A percentile compares a stretch with the other conserved stretches of the same genome.
phyloP scores from a whole-genome alignment of 345 rosid genomes.

The Eucalyptus erythrocorys region DNA sequence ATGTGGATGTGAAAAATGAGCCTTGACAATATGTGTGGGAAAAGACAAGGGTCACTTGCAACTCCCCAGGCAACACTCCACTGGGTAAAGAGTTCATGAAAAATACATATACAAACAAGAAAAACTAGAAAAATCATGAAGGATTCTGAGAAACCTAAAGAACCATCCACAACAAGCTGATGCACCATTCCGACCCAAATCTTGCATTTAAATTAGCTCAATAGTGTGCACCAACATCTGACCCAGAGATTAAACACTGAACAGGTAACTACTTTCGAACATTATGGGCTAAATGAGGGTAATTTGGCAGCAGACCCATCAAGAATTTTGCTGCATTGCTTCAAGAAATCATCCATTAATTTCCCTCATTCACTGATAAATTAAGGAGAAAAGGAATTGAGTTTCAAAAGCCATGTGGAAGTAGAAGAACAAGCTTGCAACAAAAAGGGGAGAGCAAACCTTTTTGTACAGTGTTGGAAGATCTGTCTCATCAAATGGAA shows the following conservation, averaged over 20 bases:
- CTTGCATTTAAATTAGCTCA: neutral
- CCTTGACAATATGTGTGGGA: neutral
- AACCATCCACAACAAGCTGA: neutral
- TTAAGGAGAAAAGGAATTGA: neutral
- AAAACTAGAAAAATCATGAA: neutral
- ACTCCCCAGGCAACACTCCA: neutral
- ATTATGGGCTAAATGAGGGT: neutral
- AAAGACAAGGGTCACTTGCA: neutral
- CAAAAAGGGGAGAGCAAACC: slow-evolving; percentile 13
- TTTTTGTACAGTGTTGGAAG: slow-evolving; percentile 67
- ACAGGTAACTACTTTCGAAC: neutral
- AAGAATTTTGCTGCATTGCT: neutral
- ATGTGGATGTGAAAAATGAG: neutral
- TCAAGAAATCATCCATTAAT: neutral
- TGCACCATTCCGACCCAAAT: neutral
- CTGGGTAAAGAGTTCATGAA: neutral
- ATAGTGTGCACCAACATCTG: neutral
- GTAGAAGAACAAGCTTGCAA: neutral
- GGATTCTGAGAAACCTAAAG: neutral
- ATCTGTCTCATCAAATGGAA: slow-evolving; percentile 74
- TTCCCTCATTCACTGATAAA: neutral
- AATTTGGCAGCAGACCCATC: neutral
- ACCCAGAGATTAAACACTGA: neutral
- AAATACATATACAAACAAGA: neutral
- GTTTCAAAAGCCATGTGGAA: neutral